phyloP scores from a whole-genome alignment of 345 rosid genomes.

The Linum usitatissimum region DNA sequence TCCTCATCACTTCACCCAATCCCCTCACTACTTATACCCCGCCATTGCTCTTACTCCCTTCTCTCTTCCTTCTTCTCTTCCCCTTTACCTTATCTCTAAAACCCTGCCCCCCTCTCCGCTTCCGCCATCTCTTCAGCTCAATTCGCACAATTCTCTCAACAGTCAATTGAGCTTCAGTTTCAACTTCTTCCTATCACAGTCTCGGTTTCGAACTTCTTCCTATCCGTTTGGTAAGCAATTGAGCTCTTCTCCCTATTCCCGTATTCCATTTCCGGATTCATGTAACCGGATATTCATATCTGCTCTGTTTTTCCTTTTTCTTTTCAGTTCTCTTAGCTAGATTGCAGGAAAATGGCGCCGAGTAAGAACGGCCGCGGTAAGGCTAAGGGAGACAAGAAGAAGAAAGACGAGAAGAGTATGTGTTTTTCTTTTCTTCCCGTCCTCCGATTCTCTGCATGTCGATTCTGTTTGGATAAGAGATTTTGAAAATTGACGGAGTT shows the following conservation, averaged over 20 bases:
- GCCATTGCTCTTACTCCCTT: background rate
- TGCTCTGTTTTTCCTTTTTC: background rate
- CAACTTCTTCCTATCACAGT: too few species aligned
- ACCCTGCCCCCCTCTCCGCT: background rate
- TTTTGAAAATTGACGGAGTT: background rate
- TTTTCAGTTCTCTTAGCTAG: background rate
- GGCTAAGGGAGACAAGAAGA: conserved; percentile 90
- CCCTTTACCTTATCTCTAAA: conserved; percentile 14
- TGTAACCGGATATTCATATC: too few species aligned
- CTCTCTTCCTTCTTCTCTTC: conserved; percentile 8
- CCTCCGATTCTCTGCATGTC: background rate
- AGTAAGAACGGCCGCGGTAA: conserved; percentile 83
- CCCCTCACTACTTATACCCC: background rate
- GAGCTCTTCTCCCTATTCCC: background rate
- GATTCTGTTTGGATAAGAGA: background rate
- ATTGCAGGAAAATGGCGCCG: conserved; percentile 62
- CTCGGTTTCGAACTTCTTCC: background rate
- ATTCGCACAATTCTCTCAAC: conserved; percentile 5
- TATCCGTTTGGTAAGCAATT: background rate
- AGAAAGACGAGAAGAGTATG: conserved; percentile 90
- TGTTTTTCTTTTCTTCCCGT: background rate
- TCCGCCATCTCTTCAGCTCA: background rate
- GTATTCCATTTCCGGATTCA: background rate
- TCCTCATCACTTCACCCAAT: conserved; percentile 14
- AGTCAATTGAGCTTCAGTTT: too few species aligned